Base-by-base conservation (phyloP, 179 eudicot genomes). In the Camellia oleifera region DNA sequence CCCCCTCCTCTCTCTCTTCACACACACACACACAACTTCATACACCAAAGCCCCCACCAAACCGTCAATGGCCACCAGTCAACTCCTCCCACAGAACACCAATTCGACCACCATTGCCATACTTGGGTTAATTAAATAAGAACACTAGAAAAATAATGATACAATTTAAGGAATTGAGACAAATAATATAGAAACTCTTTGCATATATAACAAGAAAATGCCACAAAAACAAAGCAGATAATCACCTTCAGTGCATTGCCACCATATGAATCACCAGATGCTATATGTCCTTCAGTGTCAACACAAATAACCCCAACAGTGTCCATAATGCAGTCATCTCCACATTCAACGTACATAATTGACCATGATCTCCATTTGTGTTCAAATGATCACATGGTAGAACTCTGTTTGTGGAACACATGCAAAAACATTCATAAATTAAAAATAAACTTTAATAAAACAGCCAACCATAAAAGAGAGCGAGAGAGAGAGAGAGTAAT, bases 221-320 rank as follows among this genome's bases (percentile, higher is more conserved):
- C 32, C 32, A 71, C 3, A 61, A 20, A 4, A 40, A 26, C 64
- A 13, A 76, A n/a, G 63, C 64, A 76, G 69, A 76, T 14, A 7
- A 67, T 72, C 69, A 97, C 99, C 98, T 97, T 97, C 87, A 97
- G 81, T 56, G 98, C 97, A 84, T 91, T 93, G 56, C 99, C 99
- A 81, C 99, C 99, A 84, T 98, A 93, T 78, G 99, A 97, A 42
- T 97, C 93, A 79, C 97, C 99, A 82, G 97, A 89, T 78, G 97
- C 99, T 76, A 97, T 84, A 54, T 84, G 82, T 76, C 99, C 98
- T 64, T 85, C 85, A 69, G 84, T 75, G 82, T 97, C 99, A 61
- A 97, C 83, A 85, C 99, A 97, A 80, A 97, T 89, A 74, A 95
- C 99, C 78, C 99, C 99, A 89, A 93, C 92, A 62, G 99, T 97